phyloP scores from a whole-genome alignment of 495 filamentous ascomycete genomes.

The Penicillium herquei region DNA sequence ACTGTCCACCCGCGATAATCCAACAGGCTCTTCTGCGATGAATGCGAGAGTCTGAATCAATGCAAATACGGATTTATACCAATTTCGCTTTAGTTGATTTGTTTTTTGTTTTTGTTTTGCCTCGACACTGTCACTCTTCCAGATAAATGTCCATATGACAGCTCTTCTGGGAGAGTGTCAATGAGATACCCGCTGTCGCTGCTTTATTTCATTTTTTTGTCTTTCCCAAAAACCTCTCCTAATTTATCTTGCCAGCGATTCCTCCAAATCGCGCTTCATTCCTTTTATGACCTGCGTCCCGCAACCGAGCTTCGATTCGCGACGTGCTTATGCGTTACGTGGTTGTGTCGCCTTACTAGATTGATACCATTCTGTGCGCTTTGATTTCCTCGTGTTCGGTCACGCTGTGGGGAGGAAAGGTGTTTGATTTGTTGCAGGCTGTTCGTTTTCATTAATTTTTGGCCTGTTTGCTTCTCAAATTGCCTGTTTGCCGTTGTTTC shows the following conservation, averaged over 20 bases:
- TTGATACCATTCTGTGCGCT: conserved; percentile 48
- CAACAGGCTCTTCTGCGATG: conserved; percentile 9
- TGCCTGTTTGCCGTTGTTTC: conserved; percentile 22
- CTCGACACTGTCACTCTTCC: conserved; percentile 27
- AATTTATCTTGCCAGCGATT: conserved; percentile 16
- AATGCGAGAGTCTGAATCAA: conserved; percentile 7
- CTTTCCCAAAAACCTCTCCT: conserved; percentile 20
- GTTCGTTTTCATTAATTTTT: background rate
- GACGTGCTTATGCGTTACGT: conserved; percentile 37
- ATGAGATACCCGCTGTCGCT: conserved; percentile 41
- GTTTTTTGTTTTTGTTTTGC: conserved; percentile 22
- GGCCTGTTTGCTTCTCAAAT: conserved; percentile 7
- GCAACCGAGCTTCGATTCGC: conserved; percentile 35
- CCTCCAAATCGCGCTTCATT: conserved; percentile 27
- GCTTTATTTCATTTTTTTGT: conserved; percentile 18
- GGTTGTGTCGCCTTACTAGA: conserved; percentile 45
- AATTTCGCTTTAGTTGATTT: conserved; percentile 19
- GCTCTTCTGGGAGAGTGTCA: conserved; percentile 16
- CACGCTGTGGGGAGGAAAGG: conserved; percentile 38
- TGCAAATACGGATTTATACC: conserved; percentile 28
- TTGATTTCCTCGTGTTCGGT: conserved; percentile 32
- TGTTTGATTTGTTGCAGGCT: conserved; percentile 14
- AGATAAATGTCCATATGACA: background rate
- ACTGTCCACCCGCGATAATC: conserved; percentile 14
- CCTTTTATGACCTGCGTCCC: conserved; percentile 43